Conservation (phyloP, 129 eudicot species). For the Centaurea solstitialis region DNA sequence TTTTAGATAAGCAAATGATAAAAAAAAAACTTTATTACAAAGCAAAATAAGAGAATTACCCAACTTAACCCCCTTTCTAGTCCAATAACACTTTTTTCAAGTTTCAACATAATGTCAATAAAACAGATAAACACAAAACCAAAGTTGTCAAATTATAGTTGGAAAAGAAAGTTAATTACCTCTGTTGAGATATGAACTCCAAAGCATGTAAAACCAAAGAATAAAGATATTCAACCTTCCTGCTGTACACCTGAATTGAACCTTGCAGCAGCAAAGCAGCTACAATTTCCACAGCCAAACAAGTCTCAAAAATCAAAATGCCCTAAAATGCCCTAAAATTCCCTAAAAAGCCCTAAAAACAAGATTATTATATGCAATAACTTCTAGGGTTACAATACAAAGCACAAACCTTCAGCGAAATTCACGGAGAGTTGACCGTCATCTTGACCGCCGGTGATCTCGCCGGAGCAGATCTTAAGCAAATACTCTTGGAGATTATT, state of each 20-base stretch:
- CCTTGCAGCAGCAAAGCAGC: conserved; percentile 96
- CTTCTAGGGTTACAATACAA: conserved; percentile 3
- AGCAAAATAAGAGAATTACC: not conserved
- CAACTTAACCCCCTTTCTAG: not conserved
- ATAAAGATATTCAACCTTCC: conserved; percentile 91
- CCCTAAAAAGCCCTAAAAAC: conserved; percentile 20
- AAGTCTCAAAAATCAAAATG: not conserved
- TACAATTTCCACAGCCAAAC: conserved; percentile 40
- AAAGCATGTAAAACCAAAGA: conserved; percentile 86
- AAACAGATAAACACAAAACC: not conserved
- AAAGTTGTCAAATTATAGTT: not conserved
- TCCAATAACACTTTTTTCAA: not conserved
- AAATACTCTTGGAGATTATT: conserved; percentile 81
- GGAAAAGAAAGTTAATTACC: conserved; percentile 42
- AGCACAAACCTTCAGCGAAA: conserved; percentile 80
- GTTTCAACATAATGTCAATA: not conserved
- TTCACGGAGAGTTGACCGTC: conserved; percentile 52
- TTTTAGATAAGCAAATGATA: not conserved
- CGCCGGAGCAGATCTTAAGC: conserved; percentile 91
- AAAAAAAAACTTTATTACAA: too few species aligned
- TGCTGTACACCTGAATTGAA: conserved; percentile 86
- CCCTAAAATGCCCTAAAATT: too few species aligned
- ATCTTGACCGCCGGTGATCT: conserved; percentile 51
- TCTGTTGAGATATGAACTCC: conserved; percentile 79
- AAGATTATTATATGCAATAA: not conserved